phyloP scores from a whole-genome alignment of 1,284 basidiomycete genomes.

The Rhodofomes roseus region DNA sequence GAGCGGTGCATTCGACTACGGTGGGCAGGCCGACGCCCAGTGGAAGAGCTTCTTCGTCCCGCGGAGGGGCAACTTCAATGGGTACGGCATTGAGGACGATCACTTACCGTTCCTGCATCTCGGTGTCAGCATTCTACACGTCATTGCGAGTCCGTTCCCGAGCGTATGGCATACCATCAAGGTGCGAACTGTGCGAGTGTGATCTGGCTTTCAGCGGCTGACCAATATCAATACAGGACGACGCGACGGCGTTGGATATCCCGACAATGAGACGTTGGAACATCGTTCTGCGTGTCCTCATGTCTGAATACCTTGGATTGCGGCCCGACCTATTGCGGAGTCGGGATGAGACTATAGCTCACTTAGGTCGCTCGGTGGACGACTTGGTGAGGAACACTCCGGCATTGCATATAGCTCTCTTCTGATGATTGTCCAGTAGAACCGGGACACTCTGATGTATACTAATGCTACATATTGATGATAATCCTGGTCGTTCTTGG shows the following conservation, averaged over 20 bases:
- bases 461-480: conserved; percentile 3
- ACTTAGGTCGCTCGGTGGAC: conserved; percentile 9
- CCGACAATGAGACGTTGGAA: conserved; percentile 90
- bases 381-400: conserved; percentile 17
- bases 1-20: conserved; percentile 53
- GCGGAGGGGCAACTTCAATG: conserved; percentile 38
- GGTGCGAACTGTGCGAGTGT: conserved; percentile 37
- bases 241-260: conserved; percentile 82
- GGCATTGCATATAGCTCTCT: neutral
- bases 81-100: conserved; percentile 86
- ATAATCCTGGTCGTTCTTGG: neutral
- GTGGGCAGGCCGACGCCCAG: conserved; percentile 37
- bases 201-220: neutral
- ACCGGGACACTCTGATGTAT: neutral
- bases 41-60: conserved; percentile 64
- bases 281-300: conserved; percentile 82
- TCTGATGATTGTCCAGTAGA: conserved; percentile 6
- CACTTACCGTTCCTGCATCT: conserved; percentile 85
- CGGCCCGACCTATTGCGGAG: conserved; percentile 33
- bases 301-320: conserved; percentile 87
- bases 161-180: conserved; percentile 84
- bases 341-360: conserved; percentile 2
- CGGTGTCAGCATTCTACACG: conserved; percentile 88
- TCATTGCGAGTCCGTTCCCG: conserved; percentile 92
- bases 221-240: conserved; percentile 57